Base-by-base conservation (phyloP, 139 green algal genomes). In the Mesotaenium endlicherianum region DNA sequence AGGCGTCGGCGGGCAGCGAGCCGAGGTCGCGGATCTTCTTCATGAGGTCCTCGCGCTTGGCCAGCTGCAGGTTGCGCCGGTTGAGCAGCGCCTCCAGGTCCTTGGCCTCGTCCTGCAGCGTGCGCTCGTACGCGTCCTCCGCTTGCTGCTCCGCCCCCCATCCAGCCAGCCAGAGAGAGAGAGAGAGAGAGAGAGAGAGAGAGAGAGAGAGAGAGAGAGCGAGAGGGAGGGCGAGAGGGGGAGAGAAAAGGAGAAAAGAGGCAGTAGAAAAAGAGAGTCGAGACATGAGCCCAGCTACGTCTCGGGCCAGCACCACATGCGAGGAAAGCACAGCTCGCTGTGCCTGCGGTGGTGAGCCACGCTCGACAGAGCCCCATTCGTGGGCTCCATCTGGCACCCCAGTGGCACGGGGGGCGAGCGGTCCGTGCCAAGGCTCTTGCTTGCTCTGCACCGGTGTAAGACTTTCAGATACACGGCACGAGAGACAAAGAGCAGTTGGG, bases 21-120 rank as follows among this genome's bases (percentile, higher is more conserved):
- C 96, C 96, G 72, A 99, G 88, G 34, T 98, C 96, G 1, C 93
- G 88, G 84, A 99, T 95, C 49, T 93, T 93, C 11, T 88, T 80
- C 58, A 91, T 90, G 49, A 97, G 86, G 75, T 98, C 94, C 0
- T 91, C 92, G 36, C 86, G 82, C 49, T 91, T 90, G 42, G 76
- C 43, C 49, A 82, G 38, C 77, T 95, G 83, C 50, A 83, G 67
- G 8, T 87, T 79, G 34, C 91, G 88, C 59, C 88, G 79, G 2
- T 86, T 72, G 72, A 91, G 71, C 53, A 97, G 81, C 39, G 34
- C 49, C 80, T 97, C 94, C 75, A 96, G 53, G 80, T 89, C 79
- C 40, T 95, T 93, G 31, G 67, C 44, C 67, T 92, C 83, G n/a
- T 86, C 88, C 40, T 89, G 69, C 14, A 92, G 64, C 45, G 85